Percentiles rank a stretch among this genome's conserved stretches.
Conservation (phyloP, 2,329 filamentous ascomycete species). For the Penicillium corylophilum region DNA sequence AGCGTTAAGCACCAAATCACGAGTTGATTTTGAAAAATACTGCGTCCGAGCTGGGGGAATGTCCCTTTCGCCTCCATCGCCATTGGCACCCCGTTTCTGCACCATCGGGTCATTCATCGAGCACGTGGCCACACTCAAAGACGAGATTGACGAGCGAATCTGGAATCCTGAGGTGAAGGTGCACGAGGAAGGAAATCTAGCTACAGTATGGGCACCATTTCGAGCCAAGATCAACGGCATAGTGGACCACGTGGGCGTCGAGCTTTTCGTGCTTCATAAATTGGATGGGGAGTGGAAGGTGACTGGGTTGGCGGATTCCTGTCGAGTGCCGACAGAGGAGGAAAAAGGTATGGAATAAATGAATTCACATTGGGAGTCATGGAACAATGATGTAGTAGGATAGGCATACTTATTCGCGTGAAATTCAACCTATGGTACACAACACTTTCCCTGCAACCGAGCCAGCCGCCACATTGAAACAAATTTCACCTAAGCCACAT, state of each 20-base stretch:
- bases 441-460: constrained; percentile 12
- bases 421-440: constrained; percentile 1
- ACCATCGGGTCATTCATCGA: constrained; percentile 38
- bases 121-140: constrained; percentile 28
- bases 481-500: constrained; percentile 12
- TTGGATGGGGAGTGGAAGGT: constrained; percentile 36
- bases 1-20: constrained; percentile 31
- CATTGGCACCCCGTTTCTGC: constrained; percentile 33
- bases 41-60: constrained; percentile 36
- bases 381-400: not conserved
- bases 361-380: not conserved
- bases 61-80: constrained; percentile 33
- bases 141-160: constrained; percentile 36
- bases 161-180: constrained; percentile 37
- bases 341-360: constrained; percentile 21
- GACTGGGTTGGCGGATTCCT: constrained; percentile 37
- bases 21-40: constrained; percentile 34
- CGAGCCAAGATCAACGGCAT: constrained; percentile 35
- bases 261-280: constrained; percentile 36
- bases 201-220: constrained; percentile 38
- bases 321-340: constrained; percentile 31
- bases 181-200: constrained; percentile 29
- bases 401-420: constrained; percentile 3
- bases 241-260: constrained; percentile 38
- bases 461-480: constrained; percentile 20